Conservation (phyloP, 2,329 filamentous ascomycete genomes). For the Neonectria coccinea region DNA sequence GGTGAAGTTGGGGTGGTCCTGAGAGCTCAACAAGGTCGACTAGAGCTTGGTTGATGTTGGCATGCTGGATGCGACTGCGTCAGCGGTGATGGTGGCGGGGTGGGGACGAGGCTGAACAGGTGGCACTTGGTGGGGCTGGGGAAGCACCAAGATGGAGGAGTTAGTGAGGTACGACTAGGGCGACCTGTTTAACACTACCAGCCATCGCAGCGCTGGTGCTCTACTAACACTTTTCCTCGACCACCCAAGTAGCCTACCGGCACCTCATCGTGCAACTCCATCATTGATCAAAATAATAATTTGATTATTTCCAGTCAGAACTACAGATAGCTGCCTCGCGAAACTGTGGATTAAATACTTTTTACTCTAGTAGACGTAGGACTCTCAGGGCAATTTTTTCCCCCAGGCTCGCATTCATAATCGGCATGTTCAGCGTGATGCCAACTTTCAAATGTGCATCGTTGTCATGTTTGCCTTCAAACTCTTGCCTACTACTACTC, state of each 20-base stretch:
- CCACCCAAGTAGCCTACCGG: background rate
- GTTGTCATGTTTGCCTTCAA: too few relatives aligned
- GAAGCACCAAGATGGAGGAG: background rate
- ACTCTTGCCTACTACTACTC: too few relatives aligned
- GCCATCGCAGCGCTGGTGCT: background rate
- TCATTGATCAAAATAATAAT: background rate
- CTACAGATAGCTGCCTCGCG: background rate
- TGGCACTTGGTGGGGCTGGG: constrained; percentile 33
- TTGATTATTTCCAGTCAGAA: background rate
- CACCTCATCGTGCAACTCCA: background rate
- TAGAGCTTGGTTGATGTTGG: constrained; percentile 27
- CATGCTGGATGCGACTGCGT: constrained; percentile 46
- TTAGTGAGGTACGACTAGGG: background rate
- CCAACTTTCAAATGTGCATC: too few relatives aligned
- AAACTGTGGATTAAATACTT: too few relatives aligned
- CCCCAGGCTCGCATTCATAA: too few relatives aligned
- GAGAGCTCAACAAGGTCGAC: constrained; percentile 13
- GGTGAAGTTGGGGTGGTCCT: constrained; percentile 21
- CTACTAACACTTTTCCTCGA: background rate
- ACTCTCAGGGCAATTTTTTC: too few relatives aligned
- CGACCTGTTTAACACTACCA: background rate
- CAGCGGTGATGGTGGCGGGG: constrained; percentile 48
- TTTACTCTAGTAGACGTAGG: too few relatives aligned
- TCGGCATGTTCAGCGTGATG: too few relatives aligned
- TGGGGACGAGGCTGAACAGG: constrained; percentile 44